Conservation (phyloP, 192 early-diverging fungal genomes). For the Endogone sp. region DNA sequence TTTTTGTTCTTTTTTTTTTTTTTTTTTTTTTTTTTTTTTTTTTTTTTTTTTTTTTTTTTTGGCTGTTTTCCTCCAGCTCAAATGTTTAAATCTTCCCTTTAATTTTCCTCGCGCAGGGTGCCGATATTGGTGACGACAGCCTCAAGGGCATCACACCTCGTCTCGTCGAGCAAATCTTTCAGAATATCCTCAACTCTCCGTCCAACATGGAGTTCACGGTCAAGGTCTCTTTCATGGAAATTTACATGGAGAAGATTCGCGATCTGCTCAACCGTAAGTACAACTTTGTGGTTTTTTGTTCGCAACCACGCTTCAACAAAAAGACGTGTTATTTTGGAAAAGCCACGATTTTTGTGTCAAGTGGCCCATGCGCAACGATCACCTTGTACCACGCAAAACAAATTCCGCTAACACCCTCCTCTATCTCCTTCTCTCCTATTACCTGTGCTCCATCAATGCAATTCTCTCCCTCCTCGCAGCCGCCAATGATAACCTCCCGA, state of each 20-base stretch:
- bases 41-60: too few species aligned
- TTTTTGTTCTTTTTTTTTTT: neutral
- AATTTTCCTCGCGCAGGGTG: too few species aligned
- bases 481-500: slow-evolving; percentile 83
- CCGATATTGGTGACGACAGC: slow-evolving; percentile 88
- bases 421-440: too few species aligned
- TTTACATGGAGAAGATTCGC: slow-evolving; percentile 99
- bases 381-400: neutral
- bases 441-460: too few species aligned
- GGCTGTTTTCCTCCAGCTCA: too few species aligned
- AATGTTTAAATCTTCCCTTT: slow-evolving; percentile 2
- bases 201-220: slow-evolving; percentile 96
- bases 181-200: slow-evolving; percentile 87
- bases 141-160: slow-evolving; percentile 96
- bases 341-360: neutral
- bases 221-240: slow-evolving; percentile 99
- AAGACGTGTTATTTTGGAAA: too few species aligned
- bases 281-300: too few species aligned
- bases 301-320: too few species aligned
- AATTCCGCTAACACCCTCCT: neutral
- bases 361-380: neutral
- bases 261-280: slow-evolving; percentile 87
- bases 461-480: slow-evolving; percentile 37
- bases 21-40: slow-evolving; percentile 1
- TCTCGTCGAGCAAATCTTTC: slow-evolving; percentile 93